Percentiles rank a stretch among this genome's conserved stretches.
phyloP scores from a whole-genome alignment of 495 filamentous ascomycete genomes.

The Stereocaulon alpinum region DNA sequence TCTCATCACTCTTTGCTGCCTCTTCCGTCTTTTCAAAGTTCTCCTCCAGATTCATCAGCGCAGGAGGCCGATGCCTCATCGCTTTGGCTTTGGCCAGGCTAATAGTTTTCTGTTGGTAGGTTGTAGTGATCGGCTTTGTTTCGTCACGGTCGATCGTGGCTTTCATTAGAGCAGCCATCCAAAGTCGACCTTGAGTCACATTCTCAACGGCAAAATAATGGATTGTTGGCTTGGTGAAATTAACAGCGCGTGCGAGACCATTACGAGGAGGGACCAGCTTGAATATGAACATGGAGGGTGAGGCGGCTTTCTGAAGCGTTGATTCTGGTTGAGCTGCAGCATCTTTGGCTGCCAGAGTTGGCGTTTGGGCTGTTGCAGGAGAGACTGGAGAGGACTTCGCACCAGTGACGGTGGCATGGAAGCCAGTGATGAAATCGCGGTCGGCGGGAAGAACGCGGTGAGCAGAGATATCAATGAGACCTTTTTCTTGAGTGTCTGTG shows the following conservation, averaged over 20 bases:
- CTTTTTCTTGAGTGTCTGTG: constrained; percentile 80
- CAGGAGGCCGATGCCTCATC: constrained; percentile 80
- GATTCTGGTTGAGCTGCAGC: constrained; percentile 27
- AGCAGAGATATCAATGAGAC: constrained; percentile 92
- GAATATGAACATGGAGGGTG: constrained; percentile 81
- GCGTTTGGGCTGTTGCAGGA: constrained; percentile 52
- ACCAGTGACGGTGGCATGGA: constrained; percentile 88
- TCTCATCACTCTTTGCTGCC: constrained; percentile 21
- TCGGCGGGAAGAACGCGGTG: constrained; percentile 95
- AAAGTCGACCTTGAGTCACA: constrained; percentile 73
- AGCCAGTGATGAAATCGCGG: constrained; percentile 74
- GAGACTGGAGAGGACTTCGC: constrained; percentile 65
- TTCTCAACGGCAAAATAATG: constrained; percentile 97
- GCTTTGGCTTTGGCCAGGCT: constrained; percentile 71
- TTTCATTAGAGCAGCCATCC: constrained; percentile 99
- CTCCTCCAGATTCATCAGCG: constrained; percentile 64
- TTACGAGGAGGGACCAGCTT: constrained; percentile 88
- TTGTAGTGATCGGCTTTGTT: constrained; percentile 62
- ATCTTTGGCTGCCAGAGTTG: constrained; percentile 39
- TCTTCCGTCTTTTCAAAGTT: constrained; percentile 29
- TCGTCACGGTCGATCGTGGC: constrained; percentile 96
- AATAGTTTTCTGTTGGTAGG: constrained; percentile 93
- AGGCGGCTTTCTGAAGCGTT: constrained; percentile 24
- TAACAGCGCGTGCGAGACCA: constrained; percentile 82
- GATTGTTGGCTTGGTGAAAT: constrained; percentile 91